Evolutionary conservation across 2,329 filamentous ascomycete genomes (phyloP).

Genomic region (Sarocladium kiliense): DNA sequence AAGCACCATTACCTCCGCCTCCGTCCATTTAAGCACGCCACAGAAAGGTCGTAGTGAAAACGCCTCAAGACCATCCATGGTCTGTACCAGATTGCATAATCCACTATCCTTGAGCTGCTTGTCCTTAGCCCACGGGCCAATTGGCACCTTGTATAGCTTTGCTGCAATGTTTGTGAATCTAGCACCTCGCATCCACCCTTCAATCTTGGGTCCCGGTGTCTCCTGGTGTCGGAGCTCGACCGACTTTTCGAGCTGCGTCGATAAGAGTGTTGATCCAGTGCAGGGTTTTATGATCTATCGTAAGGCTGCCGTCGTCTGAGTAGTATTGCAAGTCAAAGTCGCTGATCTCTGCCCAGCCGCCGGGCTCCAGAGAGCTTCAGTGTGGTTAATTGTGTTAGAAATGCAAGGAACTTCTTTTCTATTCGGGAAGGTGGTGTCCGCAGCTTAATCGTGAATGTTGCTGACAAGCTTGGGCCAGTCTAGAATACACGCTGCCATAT

Average conservation of each 20-base stretch:
- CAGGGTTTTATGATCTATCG: conserved; percentile 13
- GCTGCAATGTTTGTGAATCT: conserved; percentile 30
- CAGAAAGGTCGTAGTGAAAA: conserved; percentile 22
- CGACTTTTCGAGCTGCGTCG: conserved; percentile 13
- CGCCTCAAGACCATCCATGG: conserved; percentile 17
- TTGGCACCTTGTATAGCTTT: conserved; percentile 24
- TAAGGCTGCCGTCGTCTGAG: conserved; percentile 23
- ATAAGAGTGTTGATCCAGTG: conserved; percentile 18
- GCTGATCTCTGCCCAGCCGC: conserved; percentile 28
- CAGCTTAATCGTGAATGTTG: conserved; percentile 17
- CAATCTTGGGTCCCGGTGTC: conserved; percentile 18
- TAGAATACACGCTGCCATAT: conserved; percentile 24
- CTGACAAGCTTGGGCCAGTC: conserved; percentile 23
- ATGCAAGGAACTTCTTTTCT: no score
- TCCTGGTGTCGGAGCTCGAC: conserved; percentile 21
- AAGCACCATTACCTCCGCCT: conserved; percentile 20
- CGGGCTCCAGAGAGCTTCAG: conserved; percentile 26
- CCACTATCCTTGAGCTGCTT: conserved; percentile 25
- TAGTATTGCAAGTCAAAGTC: conserved; percentile 21
- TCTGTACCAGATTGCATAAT: conserved; percentile 11
- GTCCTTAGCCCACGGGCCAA: conserved; percentile 32
- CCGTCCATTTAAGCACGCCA: conserved; percentile 21
- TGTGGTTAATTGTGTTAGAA: no score
- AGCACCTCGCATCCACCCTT: conserved; percentile 23
- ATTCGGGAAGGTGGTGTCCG: no score